phyloP scores from a whole-genome alignment of 108 stramenopile genomes.

The Tribonema minus region DNA sequence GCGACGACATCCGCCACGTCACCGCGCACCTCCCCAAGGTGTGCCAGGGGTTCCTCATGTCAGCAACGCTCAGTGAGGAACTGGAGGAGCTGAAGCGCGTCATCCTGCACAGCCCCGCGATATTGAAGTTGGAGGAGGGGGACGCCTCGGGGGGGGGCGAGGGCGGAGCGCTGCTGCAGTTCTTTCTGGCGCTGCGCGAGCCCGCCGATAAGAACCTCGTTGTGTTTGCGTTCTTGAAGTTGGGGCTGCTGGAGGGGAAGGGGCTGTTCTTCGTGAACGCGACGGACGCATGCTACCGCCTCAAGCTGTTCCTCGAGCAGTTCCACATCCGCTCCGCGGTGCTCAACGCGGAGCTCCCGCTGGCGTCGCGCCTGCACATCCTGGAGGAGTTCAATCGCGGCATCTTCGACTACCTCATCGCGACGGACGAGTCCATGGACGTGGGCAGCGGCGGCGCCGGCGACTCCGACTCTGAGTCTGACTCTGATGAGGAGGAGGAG shows the following conservation, averaged over 20 bases:
- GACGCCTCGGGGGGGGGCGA: too few relatives aligned
- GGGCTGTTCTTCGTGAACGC: constrained; percentile 94
- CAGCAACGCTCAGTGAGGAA: constrained; percentile 88
- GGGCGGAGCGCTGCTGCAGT: constrained; percentile 81
- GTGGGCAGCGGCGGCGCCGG: constrained; percentile 56
- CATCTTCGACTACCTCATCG: constrained; percentile 96
- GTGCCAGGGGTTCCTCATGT: constrained; percentile 94
- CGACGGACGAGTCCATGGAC: constrained; percentile 76
- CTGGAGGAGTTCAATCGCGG: constrained; percentile 93
- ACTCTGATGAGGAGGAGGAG: constrained; percentile 36
- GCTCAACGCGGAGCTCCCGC: constrained; percentile 89
- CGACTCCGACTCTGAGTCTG: background rate
- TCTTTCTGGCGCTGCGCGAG: constrained; percentile 69
- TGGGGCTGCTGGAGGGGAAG: constrained; percentile 88
- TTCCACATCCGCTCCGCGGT: constrained; percentile 92
- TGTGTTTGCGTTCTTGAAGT: constrained; percentile 75
- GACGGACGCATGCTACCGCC: constrained; percentile 79
- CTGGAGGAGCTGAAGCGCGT: constrained; percentile 81
- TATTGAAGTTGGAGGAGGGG: constrained; percentile 86
- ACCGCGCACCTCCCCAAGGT: constrained; percentile 79
- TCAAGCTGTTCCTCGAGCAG: constrained; percentile 94
- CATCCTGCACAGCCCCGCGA: constrained; percentile 80
- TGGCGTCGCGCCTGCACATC: constrained; percentile 84
- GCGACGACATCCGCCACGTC: constrained; percentile 79
- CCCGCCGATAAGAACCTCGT: constrained; percentile 80